phyloP scores from a whole-genome alignment of 441 rosid species.

The Erodium trifolium region DNA sequence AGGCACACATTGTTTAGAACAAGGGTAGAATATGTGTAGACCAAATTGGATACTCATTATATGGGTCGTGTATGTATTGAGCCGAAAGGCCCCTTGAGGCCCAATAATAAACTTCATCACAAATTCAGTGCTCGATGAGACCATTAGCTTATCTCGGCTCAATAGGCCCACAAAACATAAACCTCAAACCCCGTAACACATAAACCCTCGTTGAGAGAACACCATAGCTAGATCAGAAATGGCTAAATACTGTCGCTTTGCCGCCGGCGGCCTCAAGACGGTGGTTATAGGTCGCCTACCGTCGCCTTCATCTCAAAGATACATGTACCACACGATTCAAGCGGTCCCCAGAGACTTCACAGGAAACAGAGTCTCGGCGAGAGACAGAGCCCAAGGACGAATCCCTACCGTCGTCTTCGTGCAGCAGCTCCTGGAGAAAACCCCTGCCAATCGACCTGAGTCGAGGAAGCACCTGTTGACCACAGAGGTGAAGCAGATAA shows the following conservation, averaged over 20 bases:
- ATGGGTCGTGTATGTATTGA: too few relatives aligned
- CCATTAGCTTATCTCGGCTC: too few relatives aligned
- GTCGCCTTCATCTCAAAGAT: constrained; percentile 20
- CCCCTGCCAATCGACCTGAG: constrained; percentile 26
- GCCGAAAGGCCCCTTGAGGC: too few relatives aligned
- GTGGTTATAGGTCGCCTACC: background rate
- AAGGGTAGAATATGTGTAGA: too few relatives aligned
- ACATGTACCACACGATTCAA: constrained; percentile 66
- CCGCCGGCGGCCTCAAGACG: constrained; percentile 12
- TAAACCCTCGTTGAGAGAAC: too few relatives aligned
- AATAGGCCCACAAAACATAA: too few relatives aligned
- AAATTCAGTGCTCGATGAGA: too few relatives aligned
- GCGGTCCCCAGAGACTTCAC: constrained; percentile 68
- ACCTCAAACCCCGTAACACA: too few relatives aligned
- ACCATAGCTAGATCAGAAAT: background rate
- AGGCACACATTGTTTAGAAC: too few relatives aligned
- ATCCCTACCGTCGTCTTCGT: constrained; percentile 83
- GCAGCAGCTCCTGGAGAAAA: constrained; percentile 42
- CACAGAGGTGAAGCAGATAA: constrained; percentile 74
- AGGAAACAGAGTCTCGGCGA: constrained; percentile 52
- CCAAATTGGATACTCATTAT: too few relatives aligned
- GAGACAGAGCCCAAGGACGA: constrained; percentile 74
- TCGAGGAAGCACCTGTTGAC: constrained; percentile 70
- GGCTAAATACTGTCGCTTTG: constrained; percentile 22
- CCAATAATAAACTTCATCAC: too few relatives aligned